Percentiles rank a stretch among this genome's conserved stretches.
Conservation (phyloP, 139 green algal species). For the Axilococcus clingmanii region DNA sequence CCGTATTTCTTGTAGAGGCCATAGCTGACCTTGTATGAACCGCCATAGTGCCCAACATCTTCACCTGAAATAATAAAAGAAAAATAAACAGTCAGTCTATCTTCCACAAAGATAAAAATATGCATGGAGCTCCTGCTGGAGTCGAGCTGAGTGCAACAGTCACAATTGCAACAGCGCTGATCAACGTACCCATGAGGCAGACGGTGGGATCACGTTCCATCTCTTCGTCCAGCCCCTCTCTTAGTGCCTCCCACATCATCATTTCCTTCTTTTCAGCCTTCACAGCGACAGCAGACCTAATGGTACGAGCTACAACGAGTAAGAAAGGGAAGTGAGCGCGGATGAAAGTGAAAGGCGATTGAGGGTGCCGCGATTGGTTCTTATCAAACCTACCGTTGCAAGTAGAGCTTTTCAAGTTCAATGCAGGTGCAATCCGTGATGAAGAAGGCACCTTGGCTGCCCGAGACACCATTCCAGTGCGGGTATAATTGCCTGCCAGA, state of each 20-base stretch:
- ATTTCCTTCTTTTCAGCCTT: slow-evolving; percentile 50
- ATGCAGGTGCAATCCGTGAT: too few species aligned
- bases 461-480: too few species aligned
- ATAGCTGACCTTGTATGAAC: slow-evolving; percentile 85
- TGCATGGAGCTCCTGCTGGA: background rate
- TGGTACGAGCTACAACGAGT: too few species aligned
- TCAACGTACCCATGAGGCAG: slow-evolving; percentile 81
- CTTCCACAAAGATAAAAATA: background rate
- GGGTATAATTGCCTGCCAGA: too few species aligned
- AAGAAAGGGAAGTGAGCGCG: too few species aligned
- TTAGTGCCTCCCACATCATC: slow-evolving; percentile 89
- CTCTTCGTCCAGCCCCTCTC: slow-evolving; percentile 84
- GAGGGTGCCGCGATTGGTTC: too few species aligned
- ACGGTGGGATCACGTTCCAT: slow-evolving; percentile 90
- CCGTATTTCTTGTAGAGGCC: slow-evolving; percentile 95
- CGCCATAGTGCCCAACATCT: slow-evolving; percentile 93
- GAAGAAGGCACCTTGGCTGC: too few species aligned
- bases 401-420: too few species aligned
- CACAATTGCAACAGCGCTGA: slow-evolving; percentile 4
- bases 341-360: too few species aligned
- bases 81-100: slow-evolving; percentile 25
- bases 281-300: too few species aligned
- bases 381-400: too few species aligned
- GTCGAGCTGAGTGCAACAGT: background rate
- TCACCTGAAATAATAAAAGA: too few species aligned